A percentile compares a stretch with the other conserved stretches of the same genome.
phyloP scores from a whole-genome alignment of 306 rosid species.

The Lathyrus tuberosus region DNA sequence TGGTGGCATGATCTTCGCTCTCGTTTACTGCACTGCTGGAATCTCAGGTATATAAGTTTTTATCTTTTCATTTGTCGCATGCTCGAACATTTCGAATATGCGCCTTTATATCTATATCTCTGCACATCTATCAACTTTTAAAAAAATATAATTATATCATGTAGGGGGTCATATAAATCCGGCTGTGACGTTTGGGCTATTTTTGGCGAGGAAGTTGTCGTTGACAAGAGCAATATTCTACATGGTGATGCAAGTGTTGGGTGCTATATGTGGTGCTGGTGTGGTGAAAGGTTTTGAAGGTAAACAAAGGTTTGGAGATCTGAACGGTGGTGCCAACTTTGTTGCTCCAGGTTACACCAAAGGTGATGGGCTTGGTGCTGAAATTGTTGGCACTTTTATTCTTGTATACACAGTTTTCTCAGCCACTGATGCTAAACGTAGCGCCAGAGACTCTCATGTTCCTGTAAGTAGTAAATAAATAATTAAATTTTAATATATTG shows the following conservation, averaged over 20 bases:
- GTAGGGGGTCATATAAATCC: conserved; percentile 57
- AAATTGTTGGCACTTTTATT: conserved; percentile 55
- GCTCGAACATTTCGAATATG: too few relatives aligned
- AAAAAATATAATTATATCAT: too few relatives aligned
- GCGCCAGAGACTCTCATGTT: conserved; percentile 60
- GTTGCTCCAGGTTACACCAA: conserved; percentile 53
- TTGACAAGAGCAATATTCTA: conserved; percentile 48
- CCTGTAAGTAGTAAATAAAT: conserved; percentile 46
- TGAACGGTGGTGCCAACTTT: conserved; percentile 42
- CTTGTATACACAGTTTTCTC: conserved; percentile 65
- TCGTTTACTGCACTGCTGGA: conserved; percentile 59
- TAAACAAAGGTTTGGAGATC: conserved; percentile 8
- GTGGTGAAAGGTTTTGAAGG: conserved; percentile 61
- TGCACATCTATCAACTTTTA: too few relatives aligned
- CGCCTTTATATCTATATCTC: too few relatives aligned
- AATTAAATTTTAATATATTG: not conserved
- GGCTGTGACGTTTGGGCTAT: conserved; percentile 54
- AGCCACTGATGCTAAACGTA: conserved; percentile 61
- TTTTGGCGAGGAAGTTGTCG: conserved; percentile 52
- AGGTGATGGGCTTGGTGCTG: conserved; percentile 60
- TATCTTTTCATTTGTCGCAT: not conserved
- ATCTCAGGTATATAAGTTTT: conserved; percentile 50
- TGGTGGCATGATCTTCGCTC: conserved; percentile 65
- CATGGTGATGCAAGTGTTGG: conserved; percentile 58
- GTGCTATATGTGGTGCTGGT: conserved; percentile 57